Conservation (phyloP, 768 basidiomycete species). For the Kondoa malvinella region DNA sequence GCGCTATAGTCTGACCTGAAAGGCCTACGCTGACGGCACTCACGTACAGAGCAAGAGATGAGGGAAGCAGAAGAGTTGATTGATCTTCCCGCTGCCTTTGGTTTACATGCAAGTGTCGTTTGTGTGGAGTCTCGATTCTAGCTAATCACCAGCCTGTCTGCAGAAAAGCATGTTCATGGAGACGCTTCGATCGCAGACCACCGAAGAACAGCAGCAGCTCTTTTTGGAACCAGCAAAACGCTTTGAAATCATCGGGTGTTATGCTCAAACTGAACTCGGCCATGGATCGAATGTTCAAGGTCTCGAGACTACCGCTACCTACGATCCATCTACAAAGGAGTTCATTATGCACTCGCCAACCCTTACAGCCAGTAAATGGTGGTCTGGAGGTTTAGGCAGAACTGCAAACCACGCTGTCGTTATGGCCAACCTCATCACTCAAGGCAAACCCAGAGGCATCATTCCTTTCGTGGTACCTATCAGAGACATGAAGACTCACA, state of each 20-base stretch:
- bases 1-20: too few species aligned
- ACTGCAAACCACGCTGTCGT: slow-evolving; percentile 59
- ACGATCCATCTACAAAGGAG: slow-evolving; percentile 46
- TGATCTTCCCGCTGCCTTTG: slow-evolving; percentile 21
- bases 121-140: too few species aligned
- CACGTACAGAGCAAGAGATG: not conserved
- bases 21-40: slow-evolving; percentile 6
- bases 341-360: slow-evolving; percentile 64
- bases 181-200: slow-evolving; percentile 23
- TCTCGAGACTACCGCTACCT: slow-evolving; percentile 62
- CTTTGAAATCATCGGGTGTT: slow-evolving; percentile 24
- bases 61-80: slow-evolving; percentile 22
- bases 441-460: slow-evolving; percentile 42
- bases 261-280: slow-evolving; percentile 32
- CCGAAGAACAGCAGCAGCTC: slow-evolving; percentile 27
- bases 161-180: slow-evolving; percentile 22
- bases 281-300: slow-evolving; percentile 55
- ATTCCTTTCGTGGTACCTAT: slow-evolving; percentile 61
- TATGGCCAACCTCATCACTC: slow-evolving; percentile 49
- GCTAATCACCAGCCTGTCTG: slow-evolving; percentile 11
- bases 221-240: slow-evolving; percentile 26
- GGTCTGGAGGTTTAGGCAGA: slow-evolving; percentile 46
- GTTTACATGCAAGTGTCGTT: too few species aligned
- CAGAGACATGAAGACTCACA: slow-evolving; percentile 47
- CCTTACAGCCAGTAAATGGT: slow-evolving; percentile 62